Conservation (phyloP, 176 grass and related monocot species). For the Avena sativa region DNA sequence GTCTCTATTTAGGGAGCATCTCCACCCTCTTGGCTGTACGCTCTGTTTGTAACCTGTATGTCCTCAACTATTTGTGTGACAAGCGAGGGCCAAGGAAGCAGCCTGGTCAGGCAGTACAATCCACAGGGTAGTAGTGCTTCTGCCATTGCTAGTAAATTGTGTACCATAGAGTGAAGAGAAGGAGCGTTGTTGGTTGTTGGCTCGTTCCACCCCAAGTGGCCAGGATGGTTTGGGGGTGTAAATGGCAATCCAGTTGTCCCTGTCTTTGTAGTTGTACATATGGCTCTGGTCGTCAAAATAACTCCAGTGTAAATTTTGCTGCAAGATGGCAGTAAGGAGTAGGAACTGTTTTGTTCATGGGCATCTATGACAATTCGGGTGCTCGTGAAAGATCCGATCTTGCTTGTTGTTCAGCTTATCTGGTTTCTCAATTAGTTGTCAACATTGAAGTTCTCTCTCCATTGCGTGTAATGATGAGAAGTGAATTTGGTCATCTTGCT, state of each 20-base stretch:
- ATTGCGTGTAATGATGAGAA: too few species aligned
- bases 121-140: not conserved
- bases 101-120: conserved; percentile 15
- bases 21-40: not conserved
- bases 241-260: conserved; percentile 9
- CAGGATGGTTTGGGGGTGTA: conserved; percentile 30
- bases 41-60: not conserved
- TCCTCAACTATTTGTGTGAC: not conserved
- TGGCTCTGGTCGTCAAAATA: not conserved
- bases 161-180: conserved; percentile 14
- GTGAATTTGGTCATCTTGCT: not conserved
- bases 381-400: not conserved
- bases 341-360: not conserved
- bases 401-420: not conserved
- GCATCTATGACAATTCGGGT: not conserved
- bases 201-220: not conserved
- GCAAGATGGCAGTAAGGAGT: not conserved
- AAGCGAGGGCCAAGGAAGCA: not conserved
- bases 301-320: conserved; percentile 18
- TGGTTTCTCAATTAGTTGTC: not conserved
- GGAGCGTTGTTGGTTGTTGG: not conserved
- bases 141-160: conserved; percentile 20
- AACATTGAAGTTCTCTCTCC: not conserved
- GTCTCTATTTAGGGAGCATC: conserved; percentile 22
- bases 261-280: conserved; percentile 32